A percentile compares a stretch with the other conserved stretches of the same genome.
Evolutionary conservation across 441 rosid species (phyloP).

Genomic region (Cnidoscolus chayamansa): DNA sequence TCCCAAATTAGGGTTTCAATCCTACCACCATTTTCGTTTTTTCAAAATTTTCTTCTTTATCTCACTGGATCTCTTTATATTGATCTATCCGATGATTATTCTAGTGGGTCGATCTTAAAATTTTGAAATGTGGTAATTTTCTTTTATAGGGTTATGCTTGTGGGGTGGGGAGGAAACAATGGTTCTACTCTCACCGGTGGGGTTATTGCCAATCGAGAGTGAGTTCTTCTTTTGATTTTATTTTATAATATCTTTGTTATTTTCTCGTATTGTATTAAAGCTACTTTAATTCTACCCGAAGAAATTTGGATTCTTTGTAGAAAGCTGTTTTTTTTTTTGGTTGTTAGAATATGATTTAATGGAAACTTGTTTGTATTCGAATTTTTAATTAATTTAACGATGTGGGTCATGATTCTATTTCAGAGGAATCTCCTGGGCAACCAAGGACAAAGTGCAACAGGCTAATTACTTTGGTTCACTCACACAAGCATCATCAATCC

Average conservation of each 20-base stretch:
- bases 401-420: background rate
- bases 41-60: background rate
- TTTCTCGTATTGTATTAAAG: background rate
- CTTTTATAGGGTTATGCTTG: slow-evolving; percentile 76
- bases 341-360: slow-evolving; percentile 1
- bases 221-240: slow-evolving; percentile 26
- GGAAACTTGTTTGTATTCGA: slow-evolving; percentile 6
- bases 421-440: slow-evolving; percentile 98
- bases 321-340: background rate
- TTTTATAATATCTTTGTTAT: background rate
- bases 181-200: slow-evolving; percentile 86
- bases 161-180: slow-evolving; percentile 98
- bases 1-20: slow-evolving; percentile 81
- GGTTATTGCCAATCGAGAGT: slow-evolving; percentile 85
- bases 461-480: slow-evolving; percentile 94
- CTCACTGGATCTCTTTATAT: background rate
- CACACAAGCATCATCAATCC: slow-evolving; percentile 78
- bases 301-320: too few relatives aligned
- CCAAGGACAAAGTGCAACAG: slow-evolving; percentile 90
- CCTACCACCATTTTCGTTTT: background rate
- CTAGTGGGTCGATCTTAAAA: slow-evolving; percentile 10
- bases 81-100: background rate
- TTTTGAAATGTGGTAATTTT: background rate
- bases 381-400: background rate
- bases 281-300: background rate